A percentile compares a stretch with the other conserved stretches of the same genome.
Conservation (phyloP, 2,329 filamentous ascomycete genomes). For the Raffaelea ambrosiae region DNA sequence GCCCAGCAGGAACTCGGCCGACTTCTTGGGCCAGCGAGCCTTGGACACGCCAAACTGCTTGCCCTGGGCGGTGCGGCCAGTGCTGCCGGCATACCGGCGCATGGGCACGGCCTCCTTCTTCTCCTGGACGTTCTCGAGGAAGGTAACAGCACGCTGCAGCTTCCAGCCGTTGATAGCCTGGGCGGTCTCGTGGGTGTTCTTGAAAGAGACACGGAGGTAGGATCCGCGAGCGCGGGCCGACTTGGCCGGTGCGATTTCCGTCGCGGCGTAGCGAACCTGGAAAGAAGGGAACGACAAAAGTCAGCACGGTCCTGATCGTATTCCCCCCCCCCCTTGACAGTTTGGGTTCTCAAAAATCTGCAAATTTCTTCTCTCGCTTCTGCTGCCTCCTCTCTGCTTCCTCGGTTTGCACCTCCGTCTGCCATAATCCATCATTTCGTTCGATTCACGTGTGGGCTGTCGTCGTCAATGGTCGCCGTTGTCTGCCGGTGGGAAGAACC, state of each 20-base stretch:
- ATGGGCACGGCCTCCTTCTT: slow-evolving; percentile 98
- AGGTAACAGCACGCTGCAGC: slow-evolving; percentile 85
- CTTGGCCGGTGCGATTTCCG: slow-evolving; percentile 79
- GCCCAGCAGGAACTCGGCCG: slow-evolving; percentile 92
- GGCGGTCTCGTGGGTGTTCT: slow-evolving; percentile 99
- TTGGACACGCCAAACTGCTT: slow-evolving; percentile 98
- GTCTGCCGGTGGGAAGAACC: background rate
- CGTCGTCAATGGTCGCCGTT: background rate
- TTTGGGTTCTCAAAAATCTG: too few species aligned
- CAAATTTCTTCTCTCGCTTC: background rate
- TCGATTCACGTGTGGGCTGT: background rate
- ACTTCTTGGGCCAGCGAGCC: slow-evolving; percentile 99
- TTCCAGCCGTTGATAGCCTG: slow-evolving; percentile 99
- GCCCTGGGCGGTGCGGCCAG: slow-evolving; percentile 94
- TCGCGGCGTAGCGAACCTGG: slow-evolving; percentile 93
- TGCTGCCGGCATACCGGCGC: slow-evolving; percentile 94
- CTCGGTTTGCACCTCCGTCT: background rate
- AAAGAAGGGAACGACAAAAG: slow-evolving; percentile 5
- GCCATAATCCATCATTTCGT: background rate
- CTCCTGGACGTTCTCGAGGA: slow-evolving; percentile 96
- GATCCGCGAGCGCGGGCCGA: slow-evolving; percentile 96
- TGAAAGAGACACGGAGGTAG: slow-evolving; percentile 99
- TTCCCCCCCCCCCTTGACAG: background rate
- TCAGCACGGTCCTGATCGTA: slow-evolving; percentile 7
- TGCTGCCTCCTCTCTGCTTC: background rate